Evolutionary conservation across 768 basidiomycete genomes (phyloP), one percentile per base, ranked within the genome.

Genomic region (Naganishia antarctica): DNA sequence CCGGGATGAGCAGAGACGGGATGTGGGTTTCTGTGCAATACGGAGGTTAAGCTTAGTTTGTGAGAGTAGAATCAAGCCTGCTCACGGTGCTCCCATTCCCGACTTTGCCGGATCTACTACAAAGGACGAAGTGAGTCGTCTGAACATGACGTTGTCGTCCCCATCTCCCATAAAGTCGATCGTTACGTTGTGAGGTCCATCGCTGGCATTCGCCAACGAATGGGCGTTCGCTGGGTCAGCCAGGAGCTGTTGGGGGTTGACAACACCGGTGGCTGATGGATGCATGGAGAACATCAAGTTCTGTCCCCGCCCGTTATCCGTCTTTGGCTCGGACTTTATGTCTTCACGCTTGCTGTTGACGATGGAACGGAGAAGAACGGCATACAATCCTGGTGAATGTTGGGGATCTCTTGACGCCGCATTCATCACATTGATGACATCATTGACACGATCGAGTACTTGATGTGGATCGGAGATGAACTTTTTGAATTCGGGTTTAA

Each of bases 321-420:
- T 32, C 13, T 41, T 48, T 23, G 34, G 29, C 21, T 66, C 53
- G 28, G 60, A 26, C 25, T 47, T 50, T 50, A 66, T 41, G 49
- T 84, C 83, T 28, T 80, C 78, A 18, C 81, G 80, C 61, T 81
- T 79, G 62, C 83, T 41, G 41, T n/a, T 9, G 12, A 58, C 59
- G 11, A 67, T 57, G 15, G 50, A 51, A 2, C 59, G 61, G 25
- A 67, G 40, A 26, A 67, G 47, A 13, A 57, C 81, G 72, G 86
- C 85, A 80, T 97, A 97, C 41, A 98, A 81, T 5, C 90, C 88
- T 0, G 94, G 92, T 0, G 93, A 92, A 73, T 99, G 94, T 4
- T 83, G 80, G 0, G 86, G 81, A 72, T 88, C 88, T 28, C 85
- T 86, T 21, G 94, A 86, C 43, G 87, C 83, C 13, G 80, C 82